A percentile compares a stretch with the other conserved stretches of the same genome.
phyloP scores from a whole-genome alignment of 1,284 basidiomycete species.

The Neonothopanus nambi region DNA sequence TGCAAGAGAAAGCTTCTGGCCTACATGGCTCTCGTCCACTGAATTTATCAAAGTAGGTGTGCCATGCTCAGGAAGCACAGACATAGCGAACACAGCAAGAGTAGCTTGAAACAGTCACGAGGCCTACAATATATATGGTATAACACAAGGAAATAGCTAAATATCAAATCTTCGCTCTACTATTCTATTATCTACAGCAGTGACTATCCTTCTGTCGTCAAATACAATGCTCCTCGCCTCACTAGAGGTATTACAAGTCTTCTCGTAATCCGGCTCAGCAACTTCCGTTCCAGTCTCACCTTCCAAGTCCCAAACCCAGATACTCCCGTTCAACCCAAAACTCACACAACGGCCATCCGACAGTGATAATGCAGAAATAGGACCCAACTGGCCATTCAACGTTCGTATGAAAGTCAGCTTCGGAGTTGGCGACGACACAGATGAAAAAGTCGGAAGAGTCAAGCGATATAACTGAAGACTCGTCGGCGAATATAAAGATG shows the following conservation, averaged over 20 bases:
- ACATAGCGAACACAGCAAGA: background rate
- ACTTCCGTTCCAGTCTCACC: conserved; percentile 64
- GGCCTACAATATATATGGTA: background rate
- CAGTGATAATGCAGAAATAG: conserved; percentile 65
- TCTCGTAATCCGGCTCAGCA: conserved; percentile 30
- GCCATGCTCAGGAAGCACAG: conserved; percentile 25
- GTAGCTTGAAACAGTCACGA: background rate
- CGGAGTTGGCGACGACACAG: conserved; percentile 48
- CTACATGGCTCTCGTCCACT: conserved; percentile 34
- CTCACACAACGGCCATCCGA: conserved; percentile 81
- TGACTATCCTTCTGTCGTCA: conserved; percentile 73
- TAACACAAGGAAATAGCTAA: conserved; percentile 32
- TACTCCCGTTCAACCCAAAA: conserved; percentile 63
- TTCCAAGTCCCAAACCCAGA: conserved; percentile 86
- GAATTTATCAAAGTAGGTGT: conserved; percentile 35
- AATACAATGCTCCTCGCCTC: conserved; percentile 53
- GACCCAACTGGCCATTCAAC: conserved; percentile 64
- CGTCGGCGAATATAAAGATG: conserved; percentile 46
- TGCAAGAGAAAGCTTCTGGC: conserved; percentile 46
- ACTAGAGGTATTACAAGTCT: conserved; percentile 13
- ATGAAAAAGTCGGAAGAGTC: conserved; percentile 53
- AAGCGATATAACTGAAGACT: conserved; percentile 74
- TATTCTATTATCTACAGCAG: conserved; percentile 49
- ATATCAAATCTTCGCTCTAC: conserved; percentile 70
- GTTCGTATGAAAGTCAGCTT: conserved; percentile 72